Conservation (phyloP, 2,329 filamentous ascomycete species). For the Hansfordia pulvinata region DNA sequence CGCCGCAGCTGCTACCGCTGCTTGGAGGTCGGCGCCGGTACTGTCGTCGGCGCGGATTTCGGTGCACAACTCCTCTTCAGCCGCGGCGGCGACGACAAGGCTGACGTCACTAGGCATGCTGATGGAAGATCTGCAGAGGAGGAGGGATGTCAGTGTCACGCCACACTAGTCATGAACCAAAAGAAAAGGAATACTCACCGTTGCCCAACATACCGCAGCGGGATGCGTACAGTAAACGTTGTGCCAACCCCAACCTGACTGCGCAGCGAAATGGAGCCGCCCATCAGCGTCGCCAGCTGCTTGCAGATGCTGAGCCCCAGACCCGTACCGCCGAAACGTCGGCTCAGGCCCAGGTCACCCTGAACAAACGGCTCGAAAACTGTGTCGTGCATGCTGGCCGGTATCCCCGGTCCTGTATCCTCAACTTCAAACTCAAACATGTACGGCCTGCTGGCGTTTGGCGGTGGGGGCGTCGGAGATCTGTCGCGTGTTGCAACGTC, state of each 20-base stretch:
- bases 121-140: too few species aligned
- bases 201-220: conserved; percentile 62
- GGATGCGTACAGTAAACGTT: conserved; percentile 72
- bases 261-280: conserved; percentile 56
- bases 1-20: conserved; percentile 38
- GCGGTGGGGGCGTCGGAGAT: conserved; percentile 45
- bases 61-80: too few species aligned
- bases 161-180: too few species aligned
- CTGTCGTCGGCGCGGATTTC: background rate
- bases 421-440: conserved; percentile 80
- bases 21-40: conserved; percentile 29
- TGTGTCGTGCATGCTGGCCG: conserved; percentile 60
- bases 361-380: conserved; percentile 95
- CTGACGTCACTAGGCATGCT: too few species aligned
- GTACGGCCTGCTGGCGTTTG: conserved; percentile 50
- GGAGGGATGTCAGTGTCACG: too few species aligned
- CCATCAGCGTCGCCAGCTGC: conserved; percentile 74
- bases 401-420: conserved; percentile 79
- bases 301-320: conserved; percentile 81
- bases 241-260: conserved; percentile 65
- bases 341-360: conserved; percentile 78
- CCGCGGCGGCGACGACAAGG: too few species aligned
- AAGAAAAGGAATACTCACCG: too few species aligned
- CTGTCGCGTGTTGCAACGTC: conserved; percentile 37
- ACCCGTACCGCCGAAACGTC: conserved; percentile 81